phyloP scores from a whole-genome alignment of 352 stramenopile species.

The Plasmopara viticola region DNA sequence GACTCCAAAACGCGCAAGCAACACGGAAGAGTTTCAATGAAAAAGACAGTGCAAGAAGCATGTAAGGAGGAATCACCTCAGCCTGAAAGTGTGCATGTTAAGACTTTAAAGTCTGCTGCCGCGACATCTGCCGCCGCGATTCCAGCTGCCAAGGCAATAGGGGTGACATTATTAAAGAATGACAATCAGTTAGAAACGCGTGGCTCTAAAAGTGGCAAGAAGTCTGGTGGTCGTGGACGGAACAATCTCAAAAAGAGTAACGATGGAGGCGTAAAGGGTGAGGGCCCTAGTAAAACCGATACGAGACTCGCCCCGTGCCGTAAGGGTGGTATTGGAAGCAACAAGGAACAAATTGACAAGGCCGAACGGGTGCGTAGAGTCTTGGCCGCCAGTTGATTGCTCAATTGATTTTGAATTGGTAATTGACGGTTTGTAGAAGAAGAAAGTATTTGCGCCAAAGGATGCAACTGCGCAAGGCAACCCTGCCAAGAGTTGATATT shows the following conservation, averaged over 20 bases:
- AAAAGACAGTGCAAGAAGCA: constrained; percentile 35
- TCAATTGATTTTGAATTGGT: constrained; percentile 4
- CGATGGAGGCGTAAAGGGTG: constrained; percentile 18
- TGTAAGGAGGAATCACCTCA: constrained; percentile 25
- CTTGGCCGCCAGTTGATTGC: background rate
- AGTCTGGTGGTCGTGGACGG: constrained; percentile 27
- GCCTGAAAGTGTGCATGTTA: constrained; percentile 49
- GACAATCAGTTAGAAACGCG: constrained; percentile 20
- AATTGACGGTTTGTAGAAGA: constrained; percentile 33
- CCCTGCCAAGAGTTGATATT: constrained; percentile 30
- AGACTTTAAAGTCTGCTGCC: constrained; percentile 31
- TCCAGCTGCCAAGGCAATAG: constrained; percentile 3
- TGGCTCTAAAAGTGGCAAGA: constrained; percentile 18
- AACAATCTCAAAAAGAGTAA: constrained; percentile 32
- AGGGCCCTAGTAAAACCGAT: constrained; percentile 18
- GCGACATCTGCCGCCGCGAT: background rate
- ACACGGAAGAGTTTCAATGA: constrained; percentile 20
- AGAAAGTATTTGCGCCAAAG: constrained; percentile 62
- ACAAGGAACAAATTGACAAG: constrained; percentile 30
- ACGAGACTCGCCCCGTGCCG: constrained; percentile 26
- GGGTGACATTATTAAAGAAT: constrained; percentile 1
- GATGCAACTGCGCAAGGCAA: constrained; percentile 32
- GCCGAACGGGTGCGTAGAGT: constrained; percentile 24
- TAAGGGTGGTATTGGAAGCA: constrained; percentile 20
- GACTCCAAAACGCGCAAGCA: constrained; percentile 40